Evolutionary conservation across 2,329 filamentous ascomycete genomes (phyloP).

Genomic region (Bipolaris bicolor): DNA sequence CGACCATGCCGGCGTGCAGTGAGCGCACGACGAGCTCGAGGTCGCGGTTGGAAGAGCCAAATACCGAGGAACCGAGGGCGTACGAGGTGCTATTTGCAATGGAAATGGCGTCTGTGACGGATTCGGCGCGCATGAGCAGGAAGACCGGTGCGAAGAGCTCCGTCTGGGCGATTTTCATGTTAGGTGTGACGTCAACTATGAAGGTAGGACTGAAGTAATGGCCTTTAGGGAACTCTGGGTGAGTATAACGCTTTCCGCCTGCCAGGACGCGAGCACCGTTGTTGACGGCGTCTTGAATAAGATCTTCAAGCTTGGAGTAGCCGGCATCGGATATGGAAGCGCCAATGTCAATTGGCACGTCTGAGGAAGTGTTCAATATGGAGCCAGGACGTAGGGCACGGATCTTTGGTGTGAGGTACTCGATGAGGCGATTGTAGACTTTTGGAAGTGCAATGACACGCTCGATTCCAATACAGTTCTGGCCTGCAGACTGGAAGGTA

Average conservation of each 20-base stretch:
- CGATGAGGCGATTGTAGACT: slow-evolving; percentile 76
- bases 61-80: slow-evolving; percentile 87
- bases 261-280: slow-evolving; percentile 81
- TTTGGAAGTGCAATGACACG: slow-evolving; percentile 80
- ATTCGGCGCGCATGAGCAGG: slow-evolving; percentile 75
- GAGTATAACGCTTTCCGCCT: slow-evolving; percentile 74
- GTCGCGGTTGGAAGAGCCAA: slow-evolving; percentile 67
- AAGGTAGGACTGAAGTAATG: slow-evolving; percentile 95
- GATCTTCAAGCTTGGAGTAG: slow-evolving; percentile 75
- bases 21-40: slow-evolving; percentile 69
- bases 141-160: slow-evolving; percentile 95
- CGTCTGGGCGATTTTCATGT: slow-evolving; percentile 85
- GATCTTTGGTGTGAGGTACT: slow-evolving; percentile 75
- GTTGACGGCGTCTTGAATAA: slow-evolving; percentile 78
- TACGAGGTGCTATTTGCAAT: slow-evolving; percentile 86
- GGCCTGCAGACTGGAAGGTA: slow-evolving; percentile 91
- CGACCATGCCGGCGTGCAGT: slow-evolving; percentile 85
- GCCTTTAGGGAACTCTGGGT: slow-evolving; percentile 76
- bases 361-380: slow-evolving; percentile 56
- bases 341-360: slow-evolving; percentile 74
- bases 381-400: slow-evolving; percentile 76
- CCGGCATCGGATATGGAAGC: slow-evolving; percentile 82
- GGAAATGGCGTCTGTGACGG: slow-evolving; percentile 70
- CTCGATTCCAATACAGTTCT: slow-evolving; percentile 98
- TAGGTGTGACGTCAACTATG: slow-evolving; percentile 82